A percentile compares a stretch with the other conserved stretches of the same genome.
Conservation (phyloP, 2,329 filamentous ascomycete species). For the Microsporum audouinii region DNA sequence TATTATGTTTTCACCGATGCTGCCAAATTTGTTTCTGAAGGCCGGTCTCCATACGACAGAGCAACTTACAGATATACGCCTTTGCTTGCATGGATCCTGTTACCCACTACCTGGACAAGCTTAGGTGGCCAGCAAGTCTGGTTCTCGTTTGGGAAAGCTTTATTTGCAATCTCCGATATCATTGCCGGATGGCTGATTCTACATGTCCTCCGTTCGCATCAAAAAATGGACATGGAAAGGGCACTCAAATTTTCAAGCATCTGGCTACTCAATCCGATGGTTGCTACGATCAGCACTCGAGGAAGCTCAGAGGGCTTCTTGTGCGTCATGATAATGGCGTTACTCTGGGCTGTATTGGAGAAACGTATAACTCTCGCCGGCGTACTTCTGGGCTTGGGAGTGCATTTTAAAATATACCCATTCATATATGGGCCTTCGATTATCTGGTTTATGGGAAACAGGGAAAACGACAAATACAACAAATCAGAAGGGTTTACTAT, state of each 20-base stretch:
- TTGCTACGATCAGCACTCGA: slow-evolving; percentile 87
- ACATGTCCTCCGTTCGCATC: slow-evolving; percentile 39
- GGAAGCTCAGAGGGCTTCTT: slow-evolving; percentile 88
- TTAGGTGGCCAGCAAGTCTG: slow-evolving; percentile 32
- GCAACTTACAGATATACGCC: slow-evolving; percentile 98
- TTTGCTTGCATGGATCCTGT: slow-evolving; percentile 77
- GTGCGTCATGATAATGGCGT: slow-evolving; percentile 67
- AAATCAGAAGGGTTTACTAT: not conserved
- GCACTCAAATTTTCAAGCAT: slow-evolving; percentile 71
- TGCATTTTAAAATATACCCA: slow-evolving; percentile 98
- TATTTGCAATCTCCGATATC: slow-evolving; percentile 77
- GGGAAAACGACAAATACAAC: not conserved
- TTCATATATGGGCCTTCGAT: slow-evolving; percentile 73
- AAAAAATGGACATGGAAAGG: slow-evolving; percentile 39
- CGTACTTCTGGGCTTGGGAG: slow-evolving; percentile 63
- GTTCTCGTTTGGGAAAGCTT: slow-evolving; percentile 75
- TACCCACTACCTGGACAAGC: slow-evolving; percentile 56
- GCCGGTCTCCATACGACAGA: slow-evolving; percentile 66
- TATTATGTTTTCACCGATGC: slow-evolving; percentile 98
- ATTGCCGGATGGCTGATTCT: slow-evolving; percentile 70
- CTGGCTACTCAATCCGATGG: slow-evolving; percentile 97
- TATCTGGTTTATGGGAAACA: slow-evolving; percentile 31
- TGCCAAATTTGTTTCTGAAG: slow-evolving; percentile 59
- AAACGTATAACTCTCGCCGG: slow-evolving; percentile 56
- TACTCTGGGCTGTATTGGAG: slow-evolving; percentile 70